These are phyloP conservation scores for Chlorencoelia australis DNA, from an alignment of 2,329 filamentous ascomycete species.

Conservation along the genomic window DNA sequence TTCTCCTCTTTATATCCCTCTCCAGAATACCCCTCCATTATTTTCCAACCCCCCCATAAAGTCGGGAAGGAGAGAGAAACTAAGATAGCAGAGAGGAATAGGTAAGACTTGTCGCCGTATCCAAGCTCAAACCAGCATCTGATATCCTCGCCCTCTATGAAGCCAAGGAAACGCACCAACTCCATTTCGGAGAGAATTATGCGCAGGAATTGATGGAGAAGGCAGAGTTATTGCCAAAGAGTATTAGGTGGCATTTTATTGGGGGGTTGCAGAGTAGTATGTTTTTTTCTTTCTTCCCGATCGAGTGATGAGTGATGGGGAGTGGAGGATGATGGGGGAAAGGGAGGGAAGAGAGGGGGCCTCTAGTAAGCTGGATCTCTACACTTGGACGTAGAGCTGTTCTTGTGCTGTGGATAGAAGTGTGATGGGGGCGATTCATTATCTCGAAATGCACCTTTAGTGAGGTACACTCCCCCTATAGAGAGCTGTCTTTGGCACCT, in stretches of 20 bases:
- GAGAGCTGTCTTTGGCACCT: too few relatives aligned
- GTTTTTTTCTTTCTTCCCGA: conserved; percentile 13
- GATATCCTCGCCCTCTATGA: conserved; percentile 80
- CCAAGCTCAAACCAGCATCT: conserved; percentile 87
- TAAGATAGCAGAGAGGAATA: too few relatives aligned
- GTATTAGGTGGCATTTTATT: conserved; percentile 92
- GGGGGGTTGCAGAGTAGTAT: conserved; percentile 74
- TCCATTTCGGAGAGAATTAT: conserved; percentile 97
- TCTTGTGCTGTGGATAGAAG: too few relatives aligned
- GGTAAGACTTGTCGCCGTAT: conserved; percentile 87
- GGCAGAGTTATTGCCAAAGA: conserved; percentile 62
- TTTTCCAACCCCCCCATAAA: conserved; percentile 11
- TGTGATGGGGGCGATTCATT: too few relatives aligned
- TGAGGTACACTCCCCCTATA: too few relatives aligned
- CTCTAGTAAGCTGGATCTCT: too few relatives aligned
- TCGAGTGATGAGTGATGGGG: too few relatives aligned
- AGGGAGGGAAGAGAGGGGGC: too few relatives aligned
- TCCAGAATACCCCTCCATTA: background rate
- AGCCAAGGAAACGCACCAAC: conserved; percentile 41
- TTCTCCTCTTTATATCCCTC: background rate
- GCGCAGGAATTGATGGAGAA: conserved; percentile 83
- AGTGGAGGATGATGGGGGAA: too few relatives aligned
- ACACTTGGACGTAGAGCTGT: too few relatives aligned
- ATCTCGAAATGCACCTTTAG: too few relatives aligned
- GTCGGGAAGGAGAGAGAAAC: too few relatives aligned